phyloP scores from a whole-genome alignment of 352 stramenopile species.

The Phytophthora syringae region DNA sequence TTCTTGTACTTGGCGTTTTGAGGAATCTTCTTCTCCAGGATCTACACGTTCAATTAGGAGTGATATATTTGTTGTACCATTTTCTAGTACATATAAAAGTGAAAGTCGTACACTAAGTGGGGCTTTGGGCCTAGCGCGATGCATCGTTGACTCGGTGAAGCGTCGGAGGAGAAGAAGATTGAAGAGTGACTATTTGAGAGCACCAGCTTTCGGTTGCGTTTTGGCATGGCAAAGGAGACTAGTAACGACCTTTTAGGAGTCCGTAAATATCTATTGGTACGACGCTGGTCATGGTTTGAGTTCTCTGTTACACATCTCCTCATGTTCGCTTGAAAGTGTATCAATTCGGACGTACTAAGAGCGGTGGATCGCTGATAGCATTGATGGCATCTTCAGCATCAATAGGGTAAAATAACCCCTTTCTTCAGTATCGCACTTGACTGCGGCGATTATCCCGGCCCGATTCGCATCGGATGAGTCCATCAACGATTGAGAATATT shows the following conservation, averaged over 20 bases:
- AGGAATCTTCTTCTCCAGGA: conserved; percentile 83
- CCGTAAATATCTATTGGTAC: no score
- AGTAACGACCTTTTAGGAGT: conserved; percentile 1
- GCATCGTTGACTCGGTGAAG: conserved; percentile 41
- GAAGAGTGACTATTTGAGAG: conserved; percentile 18
- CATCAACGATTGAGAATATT: conserved; percentile 28
- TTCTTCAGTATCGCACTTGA: conserved; percentile 10
- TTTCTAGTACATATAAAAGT: neutral
- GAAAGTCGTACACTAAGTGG: conserved; percentile 50
- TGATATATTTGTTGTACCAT: neutral
- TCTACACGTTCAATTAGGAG: conserved; percentile 33
- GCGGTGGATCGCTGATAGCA: conserved; percentile 17
- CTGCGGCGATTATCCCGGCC: conserved; percentile 6
- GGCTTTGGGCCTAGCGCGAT: conserved; percentile 73
- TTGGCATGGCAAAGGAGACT: neutral
- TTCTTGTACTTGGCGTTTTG: conserved; percentile 82
- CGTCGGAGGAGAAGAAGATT: conserved; percentile 18
- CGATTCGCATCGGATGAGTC: conserved; percentile 19
- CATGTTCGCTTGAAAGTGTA: no score
- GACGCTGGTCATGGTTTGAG: no score
- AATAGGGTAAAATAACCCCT: conserved; percentile 27
- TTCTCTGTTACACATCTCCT: no score
- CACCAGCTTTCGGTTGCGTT: neutral
- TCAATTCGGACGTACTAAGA: neutral
- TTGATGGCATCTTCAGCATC: conserved; percentile 21